phyloP scores from a whole-genome alignment of 2,329 filamentous ascomycete genomes.

The Nemania sp. region DNA sequence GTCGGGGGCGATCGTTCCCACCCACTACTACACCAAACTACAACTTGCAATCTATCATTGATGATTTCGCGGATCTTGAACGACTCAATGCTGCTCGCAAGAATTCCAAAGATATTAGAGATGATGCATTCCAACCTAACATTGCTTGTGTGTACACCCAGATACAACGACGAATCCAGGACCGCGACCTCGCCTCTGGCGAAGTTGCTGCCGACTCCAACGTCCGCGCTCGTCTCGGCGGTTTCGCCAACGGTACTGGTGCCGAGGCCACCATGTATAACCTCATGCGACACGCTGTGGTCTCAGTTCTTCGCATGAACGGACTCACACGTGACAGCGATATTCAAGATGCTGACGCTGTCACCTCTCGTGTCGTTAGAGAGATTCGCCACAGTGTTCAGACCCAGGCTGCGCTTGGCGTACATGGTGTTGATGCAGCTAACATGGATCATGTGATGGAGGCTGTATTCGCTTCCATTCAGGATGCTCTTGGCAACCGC shows the following conservation, averaged over 20 bases:
- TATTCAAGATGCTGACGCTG: constrained; percentile 30
- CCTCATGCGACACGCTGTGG: constrained; percentile 36
- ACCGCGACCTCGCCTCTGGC: constrained; percentile 40
- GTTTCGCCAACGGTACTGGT: constrained; percentile 32
- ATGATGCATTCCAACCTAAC: constrained; percentile 26
- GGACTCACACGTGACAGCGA: constrained; percentile 49
- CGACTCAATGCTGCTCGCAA: constrained; percentile 32
- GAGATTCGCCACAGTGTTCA: constrained; percentile 35
- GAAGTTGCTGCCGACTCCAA: constrained; percentile 29
- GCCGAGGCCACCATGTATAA: constrained; percentile 34
- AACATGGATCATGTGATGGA: constrained; percentile 33
- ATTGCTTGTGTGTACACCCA: constrained; percentile 35
- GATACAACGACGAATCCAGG: constrained; percentile 41
- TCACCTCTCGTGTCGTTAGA: constrained; percentile 20
- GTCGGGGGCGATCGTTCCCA: constrained; percentile 41
- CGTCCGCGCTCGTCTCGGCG: constrained; percentile 29
- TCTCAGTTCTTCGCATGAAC: constrained; percentile 41
- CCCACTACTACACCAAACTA: constrained; percentile 34
- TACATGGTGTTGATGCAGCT: constrained; percentile 8
- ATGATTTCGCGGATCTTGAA: constrained; percentile 40
- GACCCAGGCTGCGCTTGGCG: constrained; percentile 44
- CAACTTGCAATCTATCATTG: constrained; percentile 33
- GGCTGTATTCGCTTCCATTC: constrained; percentile 31
- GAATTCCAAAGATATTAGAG: constrained; percentile 23
- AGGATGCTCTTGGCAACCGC: constrained; percentile 26